Evolutionary conservation across 1,139 yeast species (phyloP).

Genomic region (Debaryomycetaceae sp.): DNA sequence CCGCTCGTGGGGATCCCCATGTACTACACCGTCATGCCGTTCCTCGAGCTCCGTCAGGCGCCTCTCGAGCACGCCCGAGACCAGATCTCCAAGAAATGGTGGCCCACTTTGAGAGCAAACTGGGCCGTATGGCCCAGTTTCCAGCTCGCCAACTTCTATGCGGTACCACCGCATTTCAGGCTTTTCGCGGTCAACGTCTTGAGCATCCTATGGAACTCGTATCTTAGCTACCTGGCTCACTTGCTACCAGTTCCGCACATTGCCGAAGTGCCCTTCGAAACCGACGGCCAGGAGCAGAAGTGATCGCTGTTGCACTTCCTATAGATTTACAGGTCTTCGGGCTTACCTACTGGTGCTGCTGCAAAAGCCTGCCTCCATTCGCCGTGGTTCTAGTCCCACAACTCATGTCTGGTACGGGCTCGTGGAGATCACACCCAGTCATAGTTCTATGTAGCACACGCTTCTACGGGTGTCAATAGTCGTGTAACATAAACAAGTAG

Average conservation of each 20-base stretch:
- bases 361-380: too few relatives aligned
- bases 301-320: not conserved
- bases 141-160: slow-evolving; percentile 66
- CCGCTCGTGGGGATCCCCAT: slow-evolving; percentile 67
- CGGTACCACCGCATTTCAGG: slow-evolving; percentile 69
- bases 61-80: slow-evolving; percentile 25
- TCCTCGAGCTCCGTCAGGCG: slow-evolving; percentile 45
- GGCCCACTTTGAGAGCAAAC: slow-evolving; percentile 61
- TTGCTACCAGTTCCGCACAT: not conserved
- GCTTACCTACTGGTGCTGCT: too few relatives aligned
- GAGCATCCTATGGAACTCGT: slow-evolving; percentile 85
- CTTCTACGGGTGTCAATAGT: not conserved
- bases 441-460: not conserved
- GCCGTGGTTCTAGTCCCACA: too few relatives aligned
- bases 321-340: too few relatives aligned
- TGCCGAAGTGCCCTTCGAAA: not conserved
- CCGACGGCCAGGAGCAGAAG: not conserved
- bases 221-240: slow-evolving; percentile 44
- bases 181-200: slow-evolving; percentile 66
- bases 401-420: too few relatives aligned
- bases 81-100: slow-evolving; percentile 50
- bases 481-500: not conserved
- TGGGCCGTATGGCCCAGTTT: slow-evolving; percentile 90
- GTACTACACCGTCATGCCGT: slow-evolving; percentile 65
- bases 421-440: too few relatives aligned